These are phyloP conservation scores for Excoecaria agallocha DNA, from an alignment of 345 rosid genomes.

Conservation along the genomic window DNA sequence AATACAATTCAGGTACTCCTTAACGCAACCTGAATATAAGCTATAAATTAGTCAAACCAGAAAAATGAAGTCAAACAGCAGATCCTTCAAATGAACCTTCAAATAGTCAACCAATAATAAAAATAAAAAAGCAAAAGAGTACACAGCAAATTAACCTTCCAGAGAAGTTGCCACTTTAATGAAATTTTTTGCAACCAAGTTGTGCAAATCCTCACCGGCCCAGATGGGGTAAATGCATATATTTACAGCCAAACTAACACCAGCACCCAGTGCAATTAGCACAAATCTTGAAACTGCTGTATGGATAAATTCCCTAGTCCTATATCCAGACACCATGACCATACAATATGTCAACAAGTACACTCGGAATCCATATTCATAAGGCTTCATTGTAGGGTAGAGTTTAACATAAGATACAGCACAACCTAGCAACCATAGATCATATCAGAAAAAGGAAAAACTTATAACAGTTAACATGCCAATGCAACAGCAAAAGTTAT, in stretches of 20 bases:
- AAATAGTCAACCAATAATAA: slow-evolving; percentile 1
- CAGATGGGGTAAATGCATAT: slow-evolving; percentile 90
- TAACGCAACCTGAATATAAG: slow-evolving; percentile 57
- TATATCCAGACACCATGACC: slow-evolving; percentile 78
- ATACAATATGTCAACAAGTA: slow-evolving; percentile 81
- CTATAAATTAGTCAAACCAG: slow-evolving; percentile 20
- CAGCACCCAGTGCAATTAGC: slow-evolving; percentile 87
- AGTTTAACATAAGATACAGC: slow-evolving; percentile 64
- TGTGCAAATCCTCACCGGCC: slow-evolving; percentile 98
- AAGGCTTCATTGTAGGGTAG: slow-evolving; percentile 82
- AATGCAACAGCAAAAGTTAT: not conserved
- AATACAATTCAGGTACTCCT: slow-evolving; percentile 64
- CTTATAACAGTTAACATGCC: slow-evolving; percentile 7
- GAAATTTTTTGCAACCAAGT: slow-evolving; percentile 81
- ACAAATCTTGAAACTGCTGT: slow-evolving; percentile 72
- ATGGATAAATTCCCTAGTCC: slow-evolving; percentile 68
- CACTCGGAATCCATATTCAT: slow-evolving; percentile 89
- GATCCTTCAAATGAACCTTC: not conserved
- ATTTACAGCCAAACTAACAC: slow-evolving; percentile 66
- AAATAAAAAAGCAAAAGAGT: not conserved
- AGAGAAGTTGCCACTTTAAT: slow-evolving; percentile 74
- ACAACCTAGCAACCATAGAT: slow-evolving; percentile 54
- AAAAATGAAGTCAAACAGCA: not conserved
- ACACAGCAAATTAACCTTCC: slow-evolving; percentile 53
- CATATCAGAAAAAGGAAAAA: slow-evolving; percentile 18